Percentiles rank a stretch among this genome's conserved stretches.
Conservation (phyloP, 2,329 filamentous ascomycete species). For the Colletotrichum paranaense region DNA sequence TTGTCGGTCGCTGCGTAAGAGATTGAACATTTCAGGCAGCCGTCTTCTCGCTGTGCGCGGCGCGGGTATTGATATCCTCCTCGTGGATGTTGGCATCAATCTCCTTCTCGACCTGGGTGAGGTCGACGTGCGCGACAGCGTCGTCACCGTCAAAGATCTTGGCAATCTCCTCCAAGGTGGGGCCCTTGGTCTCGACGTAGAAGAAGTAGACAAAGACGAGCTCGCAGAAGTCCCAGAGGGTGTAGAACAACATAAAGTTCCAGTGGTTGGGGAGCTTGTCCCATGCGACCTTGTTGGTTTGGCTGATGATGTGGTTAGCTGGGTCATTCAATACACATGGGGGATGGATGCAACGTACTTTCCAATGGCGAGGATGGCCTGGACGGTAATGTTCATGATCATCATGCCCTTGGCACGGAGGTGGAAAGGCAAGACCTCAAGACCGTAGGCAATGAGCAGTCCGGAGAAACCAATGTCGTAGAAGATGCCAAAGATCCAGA, state of each 20-base stretch:
- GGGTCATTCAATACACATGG: not conserved
- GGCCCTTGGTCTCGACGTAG: conserved; percentile 77
- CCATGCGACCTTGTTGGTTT: conserved; percentile 74
- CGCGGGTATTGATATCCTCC: conserved; percentile 44
- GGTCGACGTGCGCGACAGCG: conserved; percentile 65
- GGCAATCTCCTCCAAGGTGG: conserved; percentile 77
- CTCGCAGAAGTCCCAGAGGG: conserved; percentile 70
- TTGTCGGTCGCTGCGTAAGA: not conserved
- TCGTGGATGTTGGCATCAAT: conserved; percentile 50
- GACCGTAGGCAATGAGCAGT: conserved; percentile 66
- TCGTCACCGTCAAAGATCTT: conserved; percentile 77
- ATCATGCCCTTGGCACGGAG: conserved; percentile 70
- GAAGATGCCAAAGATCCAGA: conserved; percentile 69
- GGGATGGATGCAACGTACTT: conserved; percentile 55
- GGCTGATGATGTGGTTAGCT: conserved; percentile 49
- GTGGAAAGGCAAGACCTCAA: conserved; percentile 69
- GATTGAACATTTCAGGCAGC: conserved; percentile 30
- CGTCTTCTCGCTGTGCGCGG: conserved; percentile 38
- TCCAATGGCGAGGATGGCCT: conserved; percentile 70
- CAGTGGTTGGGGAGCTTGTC: conserved; percentile 68
- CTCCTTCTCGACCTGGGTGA: conserved; percentile 68
- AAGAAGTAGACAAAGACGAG: conserved; percentile 73
- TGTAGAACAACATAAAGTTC: conserved; percentile 76
- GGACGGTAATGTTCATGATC: conserved; percentile 73
- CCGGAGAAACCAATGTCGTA: conserved; percentile 71